A percentile compares a stretch with the other conserved stretches of the same genome.
phyloP scores from a whole-genome alignment of 495 filamentous ascomycete species.

The Penicillium steckii region DNA sequence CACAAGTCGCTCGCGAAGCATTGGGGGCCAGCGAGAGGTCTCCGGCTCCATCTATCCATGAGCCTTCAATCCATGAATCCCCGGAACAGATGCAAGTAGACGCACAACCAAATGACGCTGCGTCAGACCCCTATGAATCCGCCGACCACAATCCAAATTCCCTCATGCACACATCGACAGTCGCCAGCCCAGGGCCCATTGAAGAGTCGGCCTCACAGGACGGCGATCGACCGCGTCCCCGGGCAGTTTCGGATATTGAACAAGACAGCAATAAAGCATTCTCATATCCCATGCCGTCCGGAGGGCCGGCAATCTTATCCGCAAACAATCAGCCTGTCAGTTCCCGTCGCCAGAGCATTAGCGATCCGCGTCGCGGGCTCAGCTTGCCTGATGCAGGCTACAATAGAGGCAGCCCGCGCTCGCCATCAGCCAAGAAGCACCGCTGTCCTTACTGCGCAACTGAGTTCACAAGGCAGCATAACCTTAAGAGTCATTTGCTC shows the following conservation, averaged over 20 bases:
- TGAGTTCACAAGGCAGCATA: conserved; percentile 96
- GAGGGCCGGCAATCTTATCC: conserved; percentile 7
- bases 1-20: conserved; percentile 45
- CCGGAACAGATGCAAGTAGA: conserved; percentile 50
- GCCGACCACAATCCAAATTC: conserved; percentile 28
- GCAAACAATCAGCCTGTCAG: neutral
- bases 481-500: conserved; percentile 96
- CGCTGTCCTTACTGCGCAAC: conserved; percentile 95
- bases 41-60: conserved; percentile 24
- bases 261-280: conserved; percentile 53
- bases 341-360: conserved; percentile 17
- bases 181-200: conserved; percentile 48
- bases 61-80: conserved; percentile 29
- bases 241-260: conserved; percentile 36
- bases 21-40: conserved; percentile 45
- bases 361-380: conserved; percentile 60
- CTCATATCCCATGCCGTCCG: conserved; percentile 52
- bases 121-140: conserved; percentile 33
- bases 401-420: conserved; percentile 58
- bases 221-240: conserved; percentile 37
- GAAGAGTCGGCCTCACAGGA: conserved; percentile 45
- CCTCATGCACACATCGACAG: conserved; percentile 42
- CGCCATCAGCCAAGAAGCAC: conserved; percentile 85
- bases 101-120: conserved; percentile 28
- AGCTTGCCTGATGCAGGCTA: conserved; percentile 73